Base-by-base conservation (phyloP, 169 alveolate genomes). In the Eimeria sp. region DNA sequence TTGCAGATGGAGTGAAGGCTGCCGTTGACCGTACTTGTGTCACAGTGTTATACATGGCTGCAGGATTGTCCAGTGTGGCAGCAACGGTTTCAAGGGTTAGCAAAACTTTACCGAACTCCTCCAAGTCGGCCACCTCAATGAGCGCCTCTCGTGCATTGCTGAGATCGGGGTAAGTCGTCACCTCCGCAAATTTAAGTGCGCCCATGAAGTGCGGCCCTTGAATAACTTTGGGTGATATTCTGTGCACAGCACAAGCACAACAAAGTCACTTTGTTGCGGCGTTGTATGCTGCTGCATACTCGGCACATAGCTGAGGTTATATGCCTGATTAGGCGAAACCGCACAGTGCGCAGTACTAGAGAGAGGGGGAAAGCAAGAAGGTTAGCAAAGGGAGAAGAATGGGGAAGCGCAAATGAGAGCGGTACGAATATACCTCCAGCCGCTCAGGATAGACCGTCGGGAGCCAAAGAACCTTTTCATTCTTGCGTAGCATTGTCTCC, bases 161-260 rank as follows among this genome's bases (percentile, higher is more conserved):
- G 25, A 82, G 70, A 40, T 92, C 92, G 5, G 96, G 96, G 34
- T 58, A 92, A 4, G 92, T 86, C 16, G 73, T 61, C 51, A 92
- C 45, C 72, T 92, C 96, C 20, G 92, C 96, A 51, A 20, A 61
- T 58, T 92, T 86, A 27, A 92, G 83, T 5, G 92, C 84, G 51
- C 92, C 92, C 92, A 92, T 76, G 92, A 92, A 92, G 5, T 92
- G 96, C 13, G 84, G 78, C 5, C 96, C 91, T 54, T 67, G 88
- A 22, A 92, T 76, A 10, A 67, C 96, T 63, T 80, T 92, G 0
- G 91, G 91, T 22, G 91, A 49, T 27, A 57, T 30, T 20, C 91
- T 83, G 91, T 27, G 57, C 14, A n/a, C 34, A 40, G 27, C 34
- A 47, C 14, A 82, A 7, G 49, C 72, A 13, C 3, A 43, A 34